Percentiles rank a stretch among this genome's conserved stretches.
Evolutionary conservation across 2,329 filamentous ascomycete genomes (phyloP).

Genomic region (Raffaelea deltoideospora): DNA sequence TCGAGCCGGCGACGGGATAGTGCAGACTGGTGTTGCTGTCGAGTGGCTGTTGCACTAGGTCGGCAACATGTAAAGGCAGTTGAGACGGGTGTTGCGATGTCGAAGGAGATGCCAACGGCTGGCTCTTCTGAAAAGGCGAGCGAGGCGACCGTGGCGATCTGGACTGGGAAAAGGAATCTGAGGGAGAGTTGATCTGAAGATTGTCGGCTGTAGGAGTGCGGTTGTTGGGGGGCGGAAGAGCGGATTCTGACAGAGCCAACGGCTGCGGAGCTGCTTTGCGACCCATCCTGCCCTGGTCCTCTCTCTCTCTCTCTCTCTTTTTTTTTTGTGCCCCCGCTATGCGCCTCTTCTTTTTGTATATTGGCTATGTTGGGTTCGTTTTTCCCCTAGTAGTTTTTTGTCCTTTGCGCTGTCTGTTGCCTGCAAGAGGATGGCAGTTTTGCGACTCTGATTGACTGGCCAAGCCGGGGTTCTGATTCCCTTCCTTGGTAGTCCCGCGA

Average conservation of each 20-base stretch:
- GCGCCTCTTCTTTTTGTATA: not conserved
- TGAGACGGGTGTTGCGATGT: conserved; percentile 1
- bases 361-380: not conserved
- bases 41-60: conserved; percentile 14
- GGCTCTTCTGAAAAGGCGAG: conserved; percentile 24
- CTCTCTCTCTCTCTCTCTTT: not conserved
- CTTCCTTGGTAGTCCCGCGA: too few species aligned
- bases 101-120: conserved; percentile 1
- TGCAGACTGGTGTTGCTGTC: conserved; percentile 13
- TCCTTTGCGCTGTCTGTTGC: too few species aligned
- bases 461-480: too few species aligned
- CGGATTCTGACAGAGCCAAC: conserved; percentile 32
- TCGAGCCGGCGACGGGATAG: conserved; percentile 15
- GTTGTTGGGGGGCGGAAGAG: conserved; percentile 19
- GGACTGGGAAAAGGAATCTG: conserved; percentile 16
- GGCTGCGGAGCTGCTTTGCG: conserved; percentile 44
- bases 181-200: conserved; percentile 17
- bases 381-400: too few species aligned
- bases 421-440: too few species aligned
- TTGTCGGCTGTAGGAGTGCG: conserved; percentile 19
- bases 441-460: too few species aligned
- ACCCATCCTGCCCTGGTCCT: conserved; percentile 26
- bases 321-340: not conserved
- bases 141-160: conserved; percentile 28
- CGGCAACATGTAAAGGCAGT: conserved; percentile 17